phyloP scores from a whole-genome alignment of 1,284 basidiomycete species.

The Pseudozyma sp. region DNA sequence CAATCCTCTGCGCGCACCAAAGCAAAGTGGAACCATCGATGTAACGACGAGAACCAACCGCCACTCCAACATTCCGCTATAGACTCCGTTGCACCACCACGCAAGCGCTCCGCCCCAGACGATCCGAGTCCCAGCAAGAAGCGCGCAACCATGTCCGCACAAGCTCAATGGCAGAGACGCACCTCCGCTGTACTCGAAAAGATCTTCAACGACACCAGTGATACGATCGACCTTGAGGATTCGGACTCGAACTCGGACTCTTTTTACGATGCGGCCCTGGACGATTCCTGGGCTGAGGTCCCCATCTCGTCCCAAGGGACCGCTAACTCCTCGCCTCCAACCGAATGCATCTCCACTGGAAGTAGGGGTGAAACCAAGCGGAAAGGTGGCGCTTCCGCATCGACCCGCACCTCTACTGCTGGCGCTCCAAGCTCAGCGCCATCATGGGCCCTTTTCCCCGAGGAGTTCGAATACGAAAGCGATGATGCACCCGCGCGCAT shows the following conservation, averaged over 20 bases:
- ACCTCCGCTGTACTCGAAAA: background rate
- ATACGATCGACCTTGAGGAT: slow-evolving; percentile 10
- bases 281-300: slow-evolving; percentile 1
- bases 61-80: no score
- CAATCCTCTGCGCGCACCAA: no score
- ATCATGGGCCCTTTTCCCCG: slow-evolving; percentile 10
- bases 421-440: background rate
- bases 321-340: slow-evolving; percentile 2
- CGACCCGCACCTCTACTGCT: background rate
- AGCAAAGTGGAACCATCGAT: no score
- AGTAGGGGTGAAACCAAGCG: background rate
- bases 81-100: no score
- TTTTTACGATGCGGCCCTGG: slow-evolving; percentile 4
- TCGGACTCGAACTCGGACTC: slow-evolving; percentile 16
- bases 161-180: no score
- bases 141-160: no score
- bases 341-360: background rate
- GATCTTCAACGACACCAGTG: background rate
- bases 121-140: no score
- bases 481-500: background rate
- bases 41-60: no score
- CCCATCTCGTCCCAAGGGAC: slow-evolving; percentile 12
- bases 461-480: slow-evolving; percentile 1
- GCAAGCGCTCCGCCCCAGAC: no score
- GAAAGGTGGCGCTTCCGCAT: background rate